phyloP scores from a whole-genome alignment of 345 rosid genomes.

The Camelina laxa region DNA sequence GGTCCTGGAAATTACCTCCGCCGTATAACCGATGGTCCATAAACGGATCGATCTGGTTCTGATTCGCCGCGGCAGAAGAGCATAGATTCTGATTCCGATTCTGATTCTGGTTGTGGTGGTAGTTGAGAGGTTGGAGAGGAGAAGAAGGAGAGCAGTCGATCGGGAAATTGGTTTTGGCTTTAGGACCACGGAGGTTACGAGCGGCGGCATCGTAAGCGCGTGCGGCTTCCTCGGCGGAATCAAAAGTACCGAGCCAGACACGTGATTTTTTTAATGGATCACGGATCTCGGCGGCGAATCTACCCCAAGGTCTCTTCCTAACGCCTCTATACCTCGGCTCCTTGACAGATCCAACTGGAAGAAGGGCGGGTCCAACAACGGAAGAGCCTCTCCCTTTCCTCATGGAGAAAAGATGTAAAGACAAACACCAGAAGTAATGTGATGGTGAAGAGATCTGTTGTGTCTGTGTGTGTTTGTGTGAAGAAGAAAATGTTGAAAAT shows the following conservation, averaged over 20 bases:
- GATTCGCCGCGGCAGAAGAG: conserved; percentile 23
- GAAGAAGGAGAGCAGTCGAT: conserved; percentile 43
- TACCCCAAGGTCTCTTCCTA: conserved; percentile 87
- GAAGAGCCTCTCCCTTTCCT: conserved; percentile 68
- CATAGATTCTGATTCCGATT: conserved; percentile 35
- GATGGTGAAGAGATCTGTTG: conserved; percentile 43
- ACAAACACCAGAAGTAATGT: conserved; percentile 35
- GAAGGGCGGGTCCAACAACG: conserved; percentile 40
- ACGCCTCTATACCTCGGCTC: conserved; percentile 92
- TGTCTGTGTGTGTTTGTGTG: conserved; percentile 31
- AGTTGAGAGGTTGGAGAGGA: conserved; percentile 44
- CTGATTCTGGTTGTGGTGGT: conserved; percentile 8
- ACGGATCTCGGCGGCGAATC: conserved; percentile 94
- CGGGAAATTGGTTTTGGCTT: conserved; percentile 90
- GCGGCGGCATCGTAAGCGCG: conserved; percentile 92
- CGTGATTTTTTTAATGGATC: conserved; percentile 85
- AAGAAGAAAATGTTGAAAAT: conserved; percentile 23
- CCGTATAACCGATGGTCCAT: conserved; percentile 57
- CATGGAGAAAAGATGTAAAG: conserved; percentile 39
- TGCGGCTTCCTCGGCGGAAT: conserved; percentile 93
- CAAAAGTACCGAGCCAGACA: conserved; percentile 95
- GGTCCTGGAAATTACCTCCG: conserved; percentile 48
- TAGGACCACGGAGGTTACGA: conserved; percentile 76
- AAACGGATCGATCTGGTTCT: conserved; percentile 46
- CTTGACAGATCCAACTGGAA: conserved; percentile 49